Conservation (phyloP, 2,329 filamentous ascomycete species). For the Beauveria brongniartii region DNA sequence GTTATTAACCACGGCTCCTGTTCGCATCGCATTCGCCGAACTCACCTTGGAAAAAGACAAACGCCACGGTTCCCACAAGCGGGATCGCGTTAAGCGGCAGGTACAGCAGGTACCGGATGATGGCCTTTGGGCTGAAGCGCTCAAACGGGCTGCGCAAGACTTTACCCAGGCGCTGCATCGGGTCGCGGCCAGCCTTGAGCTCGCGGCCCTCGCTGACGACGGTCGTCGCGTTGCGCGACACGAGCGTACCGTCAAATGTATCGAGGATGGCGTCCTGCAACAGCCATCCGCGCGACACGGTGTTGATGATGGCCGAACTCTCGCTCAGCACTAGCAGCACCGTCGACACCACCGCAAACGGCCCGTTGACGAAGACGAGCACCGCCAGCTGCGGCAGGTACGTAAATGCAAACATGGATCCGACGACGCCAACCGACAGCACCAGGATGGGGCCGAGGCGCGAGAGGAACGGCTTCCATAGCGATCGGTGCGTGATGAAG, state of each 20-base stretch:
- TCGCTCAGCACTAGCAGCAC: constrained; percentile 59
- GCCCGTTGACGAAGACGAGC: constrained; percentile 77
- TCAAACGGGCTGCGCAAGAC: constrained; percentile 50
- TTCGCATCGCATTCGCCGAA: not conserved
- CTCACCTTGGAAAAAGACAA: constrained; percentile 66
- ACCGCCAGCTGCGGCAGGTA: constrained; percentile 80
- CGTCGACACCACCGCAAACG: constrained; percentile 66
- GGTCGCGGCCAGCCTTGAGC: constrained; percentile 53
- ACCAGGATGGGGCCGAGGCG: constrained; percentile 54
- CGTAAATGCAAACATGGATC: constrained; percentile 78
- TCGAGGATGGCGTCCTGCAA: constrained; percentile 78
- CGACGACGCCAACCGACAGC: constrained; percentile 64
- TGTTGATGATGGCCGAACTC: constrained; percentile 49
- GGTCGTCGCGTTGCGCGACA: constrained; percentile 40
- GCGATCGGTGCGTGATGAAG: constrained; percentile 44
- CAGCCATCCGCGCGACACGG: constrained; percentile 60
- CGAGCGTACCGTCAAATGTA: constrained; percentile 72
- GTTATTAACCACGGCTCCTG: not conserved
- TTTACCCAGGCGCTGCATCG: constrained; percentile 49
- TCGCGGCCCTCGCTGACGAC: constrained; percentile 71
- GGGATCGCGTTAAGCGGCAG: constrained; percentile 91
- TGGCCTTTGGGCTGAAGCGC: constrained; percentile 48
- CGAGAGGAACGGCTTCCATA: constrained; percentile 53
- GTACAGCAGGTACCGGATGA: constrained; percentile 76
- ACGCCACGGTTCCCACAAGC: constrained; percentile 73